Conservation (phyloP, 1,139 yeast species). For the Zygosaccharomyces sapae region DNA sequence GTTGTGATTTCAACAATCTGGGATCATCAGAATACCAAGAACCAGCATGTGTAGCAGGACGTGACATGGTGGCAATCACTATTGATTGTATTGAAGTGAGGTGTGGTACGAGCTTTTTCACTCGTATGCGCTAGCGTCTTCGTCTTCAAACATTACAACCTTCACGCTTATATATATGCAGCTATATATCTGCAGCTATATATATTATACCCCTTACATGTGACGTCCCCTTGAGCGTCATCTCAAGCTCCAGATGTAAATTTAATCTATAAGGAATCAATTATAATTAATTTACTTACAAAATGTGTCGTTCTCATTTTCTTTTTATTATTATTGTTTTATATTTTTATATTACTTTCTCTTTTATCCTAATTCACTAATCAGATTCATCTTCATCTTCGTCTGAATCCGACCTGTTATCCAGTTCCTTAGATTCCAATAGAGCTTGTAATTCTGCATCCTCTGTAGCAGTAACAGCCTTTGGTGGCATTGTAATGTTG, state of each 20-base stretch:
- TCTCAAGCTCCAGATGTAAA: not conserved
- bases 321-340: not conserved
- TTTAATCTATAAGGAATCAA: not conserved
- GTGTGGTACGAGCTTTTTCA: too few species aligned
- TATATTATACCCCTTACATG: not conserved
- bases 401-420: constrained; percentile 56
- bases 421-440: constrained; percentile 71
- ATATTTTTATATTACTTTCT: not conserved
- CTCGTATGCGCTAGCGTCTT: too few species aligned
- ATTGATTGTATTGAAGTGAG: too few species aligned
- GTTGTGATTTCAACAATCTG: constrained; percentile 44
- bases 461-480: constrained; percentile 97
- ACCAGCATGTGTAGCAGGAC: constrained; percentile 84
- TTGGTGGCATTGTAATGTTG: constrained; percentile 95
- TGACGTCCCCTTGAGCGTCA: not conserved
- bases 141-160: too few species aligned
- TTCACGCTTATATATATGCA: too few species aligned
- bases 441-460: constrained; percentile 96
- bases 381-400: constrained; percentile 54
- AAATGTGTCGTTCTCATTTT: not conserved
- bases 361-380: too few species aligned
- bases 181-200: not conserved
- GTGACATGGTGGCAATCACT: too few species aligned
- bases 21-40: constrained; percentile 69
- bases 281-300: not conserved